phyloP scores from a whole-genome alignment of 495 filamentous ascomycete species.

The Penicillium pancosmium region DNA sequence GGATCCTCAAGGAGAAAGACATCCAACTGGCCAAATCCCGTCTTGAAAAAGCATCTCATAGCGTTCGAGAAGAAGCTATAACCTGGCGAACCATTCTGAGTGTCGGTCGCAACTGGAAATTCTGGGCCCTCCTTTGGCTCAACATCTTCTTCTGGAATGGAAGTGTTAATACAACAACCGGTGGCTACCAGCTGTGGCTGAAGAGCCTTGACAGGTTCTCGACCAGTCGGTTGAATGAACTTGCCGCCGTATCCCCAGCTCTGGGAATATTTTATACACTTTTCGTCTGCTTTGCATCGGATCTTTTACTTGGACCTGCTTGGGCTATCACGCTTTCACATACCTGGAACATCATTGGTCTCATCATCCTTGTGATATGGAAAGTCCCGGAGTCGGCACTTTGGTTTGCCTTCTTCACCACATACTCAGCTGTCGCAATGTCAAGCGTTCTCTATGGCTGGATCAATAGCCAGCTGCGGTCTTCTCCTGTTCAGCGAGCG shows the following conservation, averaged over 20 bases:
- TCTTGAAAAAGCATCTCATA: constrained; percentile 29
- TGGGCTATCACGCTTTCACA: constrained; percentile 49
- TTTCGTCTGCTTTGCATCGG: constrained; percentile 50
- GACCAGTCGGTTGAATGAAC: constrained; percentile 45
- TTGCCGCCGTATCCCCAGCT: constrained; percentile 43
- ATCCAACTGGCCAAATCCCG: constrained; percentile 34
- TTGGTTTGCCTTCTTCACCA: constrained; percentile 51
- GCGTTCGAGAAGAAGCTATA: constrained; percentile 30
- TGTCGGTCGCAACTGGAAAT: constrained; percentile 33
- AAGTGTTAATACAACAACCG: constrained; percentile 31
- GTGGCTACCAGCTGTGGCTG: constrained; percentile 48
- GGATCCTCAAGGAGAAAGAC: constrained; percentile 43
- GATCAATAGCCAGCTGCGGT: constrained; percentile 50
- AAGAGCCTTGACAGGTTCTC: constrained; percentile 44
- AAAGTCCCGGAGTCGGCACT: constrained; percentile 50
- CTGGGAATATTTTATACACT: constrained; percentile 52
- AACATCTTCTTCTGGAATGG: constrained; percentile 56
- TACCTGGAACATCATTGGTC: constrained; percentile 41
- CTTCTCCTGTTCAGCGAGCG: constrained; percentile 60
- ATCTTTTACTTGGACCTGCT: constrained; percentile 46
- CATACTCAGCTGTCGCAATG: constrained; percentile 37
- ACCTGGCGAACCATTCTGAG: constrained; percentile 29
- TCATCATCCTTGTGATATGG: constrained; percentile 52
- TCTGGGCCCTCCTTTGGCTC: constrained; percentile 46
- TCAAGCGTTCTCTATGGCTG: constrained; percentile 46